A percentile compares a stretch with the other conserved stretches of the same genome.
phyloP scores from a whole-genome alignment of 441 rosid genomes.

The Cnidoscolus chayamansa region DNA sequence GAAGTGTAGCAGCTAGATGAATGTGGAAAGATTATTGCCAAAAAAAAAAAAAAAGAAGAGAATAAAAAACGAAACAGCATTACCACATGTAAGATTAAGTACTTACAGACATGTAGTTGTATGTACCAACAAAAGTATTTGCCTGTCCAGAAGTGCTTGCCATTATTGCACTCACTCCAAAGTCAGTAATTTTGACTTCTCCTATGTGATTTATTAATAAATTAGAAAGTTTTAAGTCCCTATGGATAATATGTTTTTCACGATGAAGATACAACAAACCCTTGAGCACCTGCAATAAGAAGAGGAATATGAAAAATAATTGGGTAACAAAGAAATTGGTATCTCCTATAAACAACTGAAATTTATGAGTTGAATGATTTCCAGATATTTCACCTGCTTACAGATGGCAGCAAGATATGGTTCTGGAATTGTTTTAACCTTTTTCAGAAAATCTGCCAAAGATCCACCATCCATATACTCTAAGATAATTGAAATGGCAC shows the following conservation, averaged over 20 bases:
- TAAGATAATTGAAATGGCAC: slow-evolving; percentile 76
- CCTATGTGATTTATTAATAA: slow-evolving; percentile 89
- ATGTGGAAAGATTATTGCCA: background rate
- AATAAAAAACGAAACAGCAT: background rate
- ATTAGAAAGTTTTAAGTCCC: slow-evolving; percentile 94
- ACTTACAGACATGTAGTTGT: slow-evolving; percentile 94
- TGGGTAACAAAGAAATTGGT: background rate
- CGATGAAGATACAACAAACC: slow-evolving; percentile 90
- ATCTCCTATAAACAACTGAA: background rate
- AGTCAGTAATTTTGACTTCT: slow-evolving; percentile 92
- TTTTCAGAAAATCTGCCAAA: slow-evolving; percentile 70
- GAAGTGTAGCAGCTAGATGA: background rate
- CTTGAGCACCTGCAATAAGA: slow-evolving; percentile 59
- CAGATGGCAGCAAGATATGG: slow-evolving; percentile 72
- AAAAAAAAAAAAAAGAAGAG: background rate
- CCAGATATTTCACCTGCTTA: slow-evolving; percentile 57
- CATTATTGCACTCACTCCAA: slow-evolving; percentile 91
- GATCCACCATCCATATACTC: slow-evolving; percentile 99
- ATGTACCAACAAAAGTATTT: slow-evolving; percentile 84
- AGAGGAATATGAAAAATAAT: slow-evolving; percentile 1
- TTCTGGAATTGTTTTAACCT: slow-evolving; percentile 71
- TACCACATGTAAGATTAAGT: slow-evolving; percentile 16
- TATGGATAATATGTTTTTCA: slow-evolving; percentile 80
- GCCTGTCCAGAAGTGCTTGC: slow-evolving; percentile 77
- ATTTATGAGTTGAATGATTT: slow-evolving; percentile 6